Evolutionary conservation across 148 eudicot species (phyloP).

Genomic region (Oxyria digyna): DNA sequence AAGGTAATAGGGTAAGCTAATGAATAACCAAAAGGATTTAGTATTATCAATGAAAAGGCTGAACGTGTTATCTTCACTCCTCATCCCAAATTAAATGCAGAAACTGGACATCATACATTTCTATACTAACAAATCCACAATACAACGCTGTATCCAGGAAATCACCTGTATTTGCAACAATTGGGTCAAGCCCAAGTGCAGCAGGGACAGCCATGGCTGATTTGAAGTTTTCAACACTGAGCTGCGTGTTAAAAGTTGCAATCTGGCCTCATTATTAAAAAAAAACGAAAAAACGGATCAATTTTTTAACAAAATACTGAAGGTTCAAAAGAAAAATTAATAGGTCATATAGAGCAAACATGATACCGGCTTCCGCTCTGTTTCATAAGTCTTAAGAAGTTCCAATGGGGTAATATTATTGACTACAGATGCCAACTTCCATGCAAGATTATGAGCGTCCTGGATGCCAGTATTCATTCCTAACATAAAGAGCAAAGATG

Average conservation of each 20-base stretch:
- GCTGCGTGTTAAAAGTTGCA: slow-evolving; percentile 67
- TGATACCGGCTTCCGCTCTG: slow-evolving; percentile 73
- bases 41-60: no score
- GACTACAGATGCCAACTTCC: slow-evolving; percentile 79
- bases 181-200: slow-evolving; percentile 92
- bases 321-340: neutral
- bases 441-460: slow-evolving; percentile 96
- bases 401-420: slow-evolving; percentile 53
- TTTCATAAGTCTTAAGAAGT: slow-evolving; percentile 68
- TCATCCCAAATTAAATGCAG: neutral
- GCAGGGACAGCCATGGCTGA: slow-evolving; percentile 97
- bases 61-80: neutral
- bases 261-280: slow-evolving; percentile 35
- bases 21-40: neutral
- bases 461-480: slow-evolving; percentile 99
- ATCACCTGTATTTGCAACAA: slow-evolving; percentile 71
- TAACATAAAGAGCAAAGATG: slow-evolving; percentile 19
- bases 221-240: slow-evolving; percentile 81
- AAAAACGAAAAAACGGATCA: neutral
- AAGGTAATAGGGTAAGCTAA: slow-evolving; percentile 3
- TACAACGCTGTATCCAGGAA: neutral
- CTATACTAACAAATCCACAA: no score
- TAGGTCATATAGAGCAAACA: neutral
- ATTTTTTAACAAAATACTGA: neutral
- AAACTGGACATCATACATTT: neutral